Evolutionary conservation across 345 rosid genomes (phyloP).

Genomic region (Brassica carinata): DNA sequence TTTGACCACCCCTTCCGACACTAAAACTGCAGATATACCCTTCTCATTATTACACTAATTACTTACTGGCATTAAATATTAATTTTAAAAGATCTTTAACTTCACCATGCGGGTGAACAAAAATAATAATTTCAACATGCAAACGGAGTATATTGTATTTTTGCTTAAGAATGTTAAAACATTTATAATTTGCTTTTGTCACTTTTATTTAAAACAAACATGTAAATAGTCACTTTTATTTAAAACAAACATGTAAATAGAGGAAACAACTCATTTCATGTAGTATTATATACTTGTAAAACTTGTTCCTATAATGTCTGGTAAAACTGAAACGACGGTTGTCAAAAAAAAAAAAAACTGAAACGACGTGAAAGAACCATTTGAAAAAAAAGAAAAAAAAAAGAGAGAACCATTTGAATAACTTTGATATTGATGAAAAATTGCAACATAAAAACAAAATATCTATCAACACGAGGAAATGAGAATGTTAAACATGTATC

Average conservation of each 20-base stretch:
- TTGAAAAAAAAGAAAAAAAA: background rate
- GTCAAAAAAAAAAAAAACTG: too few relatives aligned
- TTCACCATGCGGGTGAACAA: too few relatives aligned
- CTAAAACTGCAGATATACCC: conserved; percentile 31
- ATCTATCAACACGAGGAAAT: background rate
- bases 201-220: conserved; percentile 33
- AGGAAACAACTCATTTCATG: background rate
- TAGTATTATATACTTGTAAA: background rate
- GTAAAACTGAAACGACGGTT: background rate
- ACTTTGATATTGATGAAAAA: background rate
- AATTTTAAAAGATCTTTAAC: background rate
- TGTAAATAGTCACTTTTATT: conserved; percentile 29
- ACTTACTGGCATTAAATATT: background rate
- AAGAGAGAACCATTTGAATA: background rate
- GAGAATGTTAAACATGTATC: background rate
- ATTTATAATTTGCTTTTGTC: conserved; percentile 25
- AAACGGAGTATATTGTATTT: too few relatives aligned
- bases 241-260: conserved; percentile 21
- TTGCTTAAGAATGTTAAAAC: background rate
- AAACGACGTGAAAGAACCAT: background rate
- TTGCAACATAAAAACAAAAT: background rate
- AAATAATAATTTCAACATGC: too few relatives aligned
- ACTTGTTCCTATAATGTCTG: background rate
- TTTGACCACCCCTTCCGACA: conserved; percentile 43
- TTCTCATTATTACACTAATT: conserved; percentile 15